phyloP scores from a whole-genome alignment of 148 eudicot genomes.

The Linanthus parryae region DNA sequence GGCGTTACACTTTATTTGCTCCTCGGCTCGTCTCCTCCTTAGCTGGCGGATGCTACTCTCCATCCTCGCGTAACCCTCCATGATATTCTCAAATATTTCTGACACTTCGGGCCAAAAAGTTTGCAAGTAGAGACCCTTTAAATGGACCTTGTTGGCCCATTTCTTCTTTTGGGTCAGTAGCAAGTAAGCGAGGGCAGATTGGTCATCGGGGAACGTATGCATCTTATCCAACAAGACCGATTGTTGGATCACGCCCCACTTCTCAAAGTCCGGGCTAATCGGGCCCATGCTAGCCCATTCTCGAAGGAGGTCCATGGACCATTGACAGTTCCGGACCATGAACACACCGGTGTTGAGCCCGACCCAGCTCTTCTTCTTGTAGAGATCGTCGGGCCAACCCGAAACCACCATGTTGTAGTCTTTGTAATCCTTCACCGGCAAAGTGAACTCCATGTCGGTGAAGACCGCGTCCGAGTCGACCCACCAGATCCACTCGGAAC shows the following conservation, averaged over 20 bases:
- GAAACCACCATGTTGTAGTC: conserved; percentile 42
- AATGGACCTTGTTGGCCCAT: conserved; percentile 60
- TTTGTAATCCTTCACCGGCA: conserved; percentile 36
- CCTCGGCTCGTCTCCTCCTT: conserved; percentile 61
- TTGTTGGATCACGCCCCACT: conserved; percentile 44
- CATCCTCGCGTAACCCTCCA: conserved; percentile 16
- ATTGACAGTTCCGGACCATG: conserved; percentile 57
- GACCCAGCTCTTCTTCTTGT: conserved; percentile 44
- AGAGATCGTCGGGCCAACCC: conserved; percentile 44
- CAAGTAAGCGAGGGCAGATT: conserved; percentile 50
- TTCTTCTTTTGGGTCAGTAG: conserved; percentile 35
- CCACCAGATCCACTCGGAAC: conserved; percentile 85
- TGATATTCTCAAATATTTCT: conserved; percentile 28
- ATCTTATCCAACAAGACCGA: conserved; percentile 35
- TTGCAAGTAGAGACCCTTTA: conserved; percentile 67
- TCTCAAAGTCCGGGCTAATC: conserved; percentile 33
- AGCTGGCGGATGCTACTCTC: conserved; percentile 25
- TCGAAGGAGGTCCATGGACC: conserved; percentile 70
- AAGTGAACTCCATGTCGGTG: conserved; percentile 66
- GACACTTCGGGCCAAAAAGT: no score
- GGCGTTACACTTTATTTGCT: conserved; percentile 34
- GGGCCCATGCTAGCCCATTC: no score
- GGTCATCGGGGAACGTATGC: conserved; percentile 57
- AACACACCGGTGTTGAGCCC: conserved; percentile 72
- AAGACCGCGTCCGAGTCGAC: conserved; percentile 75